A percentile compares a stretch with the other conserved stretches of the same genome.
Conservation (phyloP, 768 basidiomycete genomes). For the Tremella mesenterica region DNA sequence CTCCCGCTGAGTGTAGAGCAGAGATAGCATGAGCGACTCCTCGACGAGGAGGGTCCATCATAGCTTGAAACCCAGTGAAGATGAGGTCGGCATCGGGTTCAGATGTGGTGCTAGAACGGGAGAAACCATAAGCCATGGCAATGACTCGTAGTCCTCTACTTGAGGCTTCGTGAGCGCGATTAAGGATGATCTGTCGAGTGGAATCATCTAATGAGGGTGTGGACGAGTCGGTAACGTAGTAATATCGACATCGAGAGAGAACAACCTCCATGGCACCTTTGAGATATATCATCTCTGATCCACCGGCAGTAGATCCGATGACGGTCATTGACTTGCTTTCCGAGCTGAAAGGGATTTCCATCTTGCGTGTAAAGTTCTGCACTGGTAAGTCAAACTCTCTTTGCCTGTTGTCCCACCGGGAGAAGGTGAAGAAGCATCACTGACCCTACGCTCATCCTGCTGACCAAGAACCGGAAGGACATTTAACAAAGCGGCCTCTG, state of each 20-base stretch:
- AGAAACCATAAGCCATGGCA: slow-evolving; percentile 79
- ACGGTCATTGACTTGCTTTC: slow-evolving; percentile 92
- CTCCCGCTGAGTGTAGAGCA: slow-evolving; percentile 70
- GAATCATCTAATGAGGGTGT: slow-evolving; percentile 67
- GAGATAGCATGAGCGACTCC: slow-evolving; percentile 86
- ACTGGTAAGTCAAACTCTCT: slow-evolving; percentile 50
- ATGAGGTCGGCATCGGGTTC: slow-evolving; percentile 51
- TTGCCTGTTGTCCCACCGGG: slow-evolving; percentile 62
- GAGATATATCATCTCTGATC: slow-evolving; percentile 71
- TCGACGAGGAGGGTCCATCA: slow-evolving; percentile 87
- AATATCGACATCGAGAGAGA: slow-evolving; percentile 75
- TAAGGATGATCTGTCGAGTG: slow-evolving; percentile 59
- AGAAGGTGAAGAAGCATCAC: slow-evolving; percentile 56
- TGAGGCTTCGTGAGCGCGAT: slow-evolving; percentile 64
- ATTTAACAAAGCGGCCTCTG: slow-evolving; percentile 84
- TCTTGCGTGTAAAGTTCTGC: slow-evolving; percentile 45
- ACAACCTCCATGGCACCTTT: slow-evolving; percentile 88
- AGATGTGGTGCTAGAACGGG: slow-evolving; percentile 23
- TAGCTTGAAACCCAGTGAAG: slow-evolving; percentile 88
- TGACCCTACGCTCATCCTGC: slow-evolving; percentile 62
- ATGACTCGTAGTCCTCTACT: slow-evolving; percentile 73
- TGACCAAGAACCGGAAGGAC: slow-evolving; percentile 60
- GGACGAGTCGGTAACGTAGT: slow-evolving; percentile 81
- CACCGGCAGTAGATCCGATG: slow-evolving; percentile 58
- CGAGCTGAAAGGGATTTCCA: slow-evolving; percentile 83